phyloP scores from a whole-genome alignment of 2,329 filamentous ascomycete species.

The Claviceps fusiformis region DNA sequence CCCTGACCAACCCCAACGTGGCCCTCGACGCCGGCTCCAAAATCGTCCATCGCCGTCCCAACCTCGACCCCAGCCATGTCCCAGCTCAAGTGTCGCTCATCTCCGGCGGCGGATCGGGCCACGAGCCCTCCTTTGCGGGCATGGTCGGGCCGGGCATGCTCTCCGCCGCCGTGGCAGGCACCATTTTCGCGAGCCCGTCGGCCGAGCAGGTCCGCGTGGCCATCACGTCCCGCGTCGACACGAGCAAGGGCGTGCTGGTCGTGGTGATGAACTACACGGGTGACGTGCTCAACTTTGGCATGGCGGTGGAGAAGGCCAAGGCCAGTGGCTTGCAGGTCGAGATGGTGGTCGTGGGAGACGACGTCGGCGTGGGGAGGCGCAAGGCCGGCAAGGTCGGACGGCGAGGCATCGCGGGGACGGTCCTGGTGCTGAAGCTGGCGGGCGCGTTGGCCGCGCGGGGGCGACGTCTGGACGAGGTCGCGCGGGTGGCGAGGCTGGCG shows the following conservation, averaged over 20 bases:
- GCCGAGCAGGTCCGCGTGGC: constrained; percentile 72
- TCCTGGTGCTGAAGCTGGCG: constrained; percentile 80
- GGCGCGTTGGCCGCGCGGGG: constrained; percentile 70
- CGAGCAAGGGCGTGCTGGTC: constrained; percentile 64
- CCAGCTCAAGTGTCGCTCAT: constrained; percentile 64
- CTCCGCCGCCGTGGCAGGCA: constrained; percentile 70
- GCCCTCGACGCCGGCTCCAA: constrained; percentile 70
- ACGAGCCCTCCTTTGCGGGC: constrained; percentile 76
- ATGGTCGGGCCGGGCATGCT: constrained; percentile 77
- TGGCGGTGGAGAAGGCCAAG: constrained; percentile 84
- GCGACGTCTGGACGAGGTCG: constrained; percentile 53
- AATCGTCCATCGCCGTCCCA: constrained; percentile 65
- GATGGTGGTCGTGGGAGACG: constrained; percentile 86
- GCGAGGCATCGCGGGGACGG: constrained; percentile 80
- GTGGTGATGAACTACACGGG: constrained; percentile 93
- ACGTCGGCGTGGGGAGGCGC: constrained; percentile 72
- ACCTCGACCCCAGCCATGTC: constrained; percentile 32
- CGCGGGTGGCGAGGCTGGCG: constrained; percentile 54
- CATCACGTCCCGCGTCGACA: constrained; percentile 59
- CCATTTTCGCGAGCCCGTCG: constrained; percentile 71
- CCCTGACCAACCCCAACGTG: constrained; percentile 71
- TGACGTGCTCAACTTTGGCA: constrained; percentile 81
- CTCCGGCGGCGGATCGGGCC: constrained; percentile 78
- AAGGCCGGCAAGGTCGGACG: constrained; percentile 85
- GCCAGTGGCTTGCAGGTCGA: constrained; percentile 65